phyloP scores from a whole-genome alignment of 2,329 filamentous ascomycete genomes.

The Fusarium sterilihyphosum region DNA sequence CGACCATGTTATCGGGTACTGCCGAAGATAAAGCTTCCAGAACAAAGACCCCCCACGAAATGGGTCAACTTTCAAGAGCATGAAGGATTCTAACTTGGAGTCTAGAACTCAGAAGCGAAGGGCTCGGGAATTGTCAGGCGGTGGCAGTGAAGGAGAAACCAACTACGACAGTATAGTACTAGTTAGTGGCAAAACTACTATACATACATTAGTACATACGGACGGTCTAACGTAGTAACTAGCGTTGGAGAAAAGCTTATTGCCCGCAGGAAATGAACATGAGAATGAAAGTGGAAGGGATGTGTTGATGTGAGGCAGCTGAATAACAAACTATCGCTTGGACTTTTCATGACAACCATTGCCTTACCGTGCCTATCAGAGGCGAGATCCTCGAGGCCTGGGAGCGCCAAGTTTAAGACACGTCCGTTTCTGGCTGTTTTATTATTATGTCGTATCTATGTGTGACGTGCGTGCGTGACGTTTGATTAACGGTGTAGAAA shows the following conservation, averaged over 20 bases:
- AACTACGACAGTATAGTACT: background rate
- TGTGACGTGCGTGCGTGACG: background rate
- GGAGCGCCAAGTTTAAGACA: background rate
- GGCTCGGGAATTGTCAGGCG: background rate
- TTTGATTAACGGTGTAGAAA: background rate
- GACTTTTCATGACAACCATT: background rate
- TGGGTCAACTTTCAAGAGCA: background rate
- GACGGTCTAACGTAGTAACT: background rate
- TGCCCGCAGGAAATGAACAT: conserved; percentile 4
- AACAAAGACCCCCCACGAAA: conserved; percentile 5
- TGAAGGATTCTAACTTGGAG: background rate
- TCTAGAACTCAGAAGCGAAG: conserved; percentile 25
- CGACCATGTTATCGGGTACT: background rate
- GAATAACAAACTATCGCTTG: background rate
- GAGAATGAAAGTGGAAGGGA: background rate
- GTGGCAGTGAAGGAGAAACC: conserved; percentile 1
- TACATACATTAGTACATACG: conserved; percentile 4
- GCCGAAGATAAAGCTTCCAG: background rate
- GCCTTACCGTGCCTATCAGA: background rate
- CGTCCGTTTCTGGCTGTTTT: conserved; percentile 12
- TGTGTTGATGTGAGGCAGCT: background rate
- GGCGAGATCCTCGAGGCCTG: background rate
- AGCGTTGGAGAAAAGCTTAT: conserved; percentile 33
- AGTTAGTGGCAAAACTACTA: conserved; percentile 29
- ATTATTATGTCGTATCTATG: background rate